Evolutionary conservation across 2,329 filamentous ascomycete genomes (phyloP), one percentile per base, ranked within the genome.

Genomic region (Chaetothyriales sp.): DNA sequence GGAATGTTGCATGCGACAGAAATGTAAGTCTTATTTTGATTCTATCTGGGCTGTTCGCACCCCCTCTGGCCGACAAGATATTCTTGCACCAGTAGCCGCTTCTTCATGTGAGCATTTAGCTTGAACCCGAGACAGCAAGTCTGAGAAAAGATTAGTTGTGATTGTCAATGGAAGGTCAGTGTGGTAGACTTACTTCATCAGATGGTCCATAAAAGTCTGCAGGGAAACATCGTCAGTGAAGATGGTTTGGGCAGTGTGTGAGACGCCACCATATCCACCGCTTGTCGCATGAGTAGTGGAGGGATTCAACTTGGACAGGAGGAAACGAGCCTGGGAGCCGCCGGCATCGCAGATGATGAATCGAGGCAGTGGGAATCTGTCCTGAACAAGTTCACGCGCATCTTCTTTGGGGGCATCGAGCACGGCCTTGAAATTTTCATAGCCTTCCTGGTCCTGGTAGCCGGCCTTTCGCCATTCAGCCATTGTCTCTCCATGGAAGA

Each of bases 301-400:
- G 0, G 92, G 92, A 70, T 98, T 98, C 53, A 98, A 80, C 73
- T 98, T 98, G 43, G 88, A 94, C 44, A 98, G 75, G 51, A 98
- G 70, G 78, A 98, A 98, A 71, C 92, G 87, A 48, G 92, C 92
- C 66, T 98, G 92, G 0, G 92, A 96, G 49, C 92, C 92, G 59
- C 92, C 92, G n/a, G 90, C 89, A 65, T 98, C 92, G 63, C 92
- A 98, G 49, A 98, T 88, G 63, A 98, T 95, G 73, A 98, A 98
- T 53, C 92, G 86, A 18, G 92, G 92, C 4, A 98, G 78, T n/a
- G 92, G 92, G 73, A 98, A 98, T 48, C 92, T 86, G 62, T 98
- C 92, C 57, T 90, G 86, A 61, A 98, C 95, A 25, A 98, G 80
- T 65, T 98, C 92, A 67, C 88, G 84, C 53, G 92, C 92, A 68